phyloP scores from a whole-genome alignment of 2,329 filamentous ascomycete genomes.

The Stagonosporopsis cucurbitacearum region DNA sequence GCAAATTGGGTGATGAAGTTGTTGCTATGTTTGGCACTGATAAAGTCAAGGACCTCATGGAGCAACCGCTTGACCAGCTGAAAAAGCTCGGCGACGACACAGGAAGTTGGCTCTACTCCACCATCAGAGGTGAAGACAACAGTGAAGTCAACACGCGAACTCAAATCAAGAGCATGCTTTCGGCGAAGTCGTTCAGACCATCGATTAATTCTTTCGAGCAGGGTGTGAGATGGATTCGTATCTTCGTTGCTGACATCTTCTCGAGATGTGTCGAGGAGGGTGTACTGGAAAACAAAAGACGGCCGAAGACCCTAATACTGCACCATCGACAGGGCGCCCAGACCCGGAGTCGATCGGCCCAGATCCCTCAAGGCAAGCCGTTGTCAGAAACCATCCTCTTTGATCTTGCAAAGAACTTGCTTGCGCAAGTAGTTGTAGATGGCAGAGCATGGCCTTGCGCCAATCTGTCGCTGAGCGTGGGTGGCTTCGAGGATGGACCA shows the following conservation, averaged over 20 bases:
- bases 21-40: conserved; percentile 83
- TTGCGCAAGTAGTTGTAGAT: conserved; percentile 79
- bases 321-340: conserved; percentile 79
- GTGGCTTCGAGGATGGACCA: conserved; percentile 89
- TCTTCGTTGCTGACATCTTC: conserved; percentile 91
- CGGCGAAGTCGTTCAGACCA: conserved; percentile 92
- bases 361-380: conserved; percentile 76
- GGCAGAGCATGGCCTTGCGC: conserved; percentile 86
- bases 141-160: conserved; percentile 91
- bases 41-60: conserved; percentile 74
- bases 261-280: conserved; percentile 89
- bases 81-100: conserved; percentile 82
- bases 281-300: conserved; percentile 82
- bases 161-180: conserved; percentile 96
- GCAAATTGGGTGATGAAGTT: conserved; percentile 77
- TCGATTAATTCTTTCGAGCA: conserved; percentile 79
- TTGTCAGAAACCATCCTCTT: conserved; percentile 77
- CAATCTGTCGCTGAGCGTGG: conserved; percentile 87
- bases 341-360: conserved; percentile 74
- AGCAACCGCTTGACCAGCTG: conserved; percentile 76
- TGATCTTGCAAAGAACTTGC: conserved; percentile 75
- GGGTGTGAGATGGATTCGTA: conserved; percentile 82
- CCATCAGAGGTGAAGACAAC: conserved; percentile 82
- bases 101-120: conserved; percentile 82
- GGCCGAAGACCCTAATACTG: conserved; percentile 84